These are phyloP conservation scores for Sesbania bispinosa DNA, from an alignment of 306 rosid genomes.

Conservation along the genomic window DNA sequence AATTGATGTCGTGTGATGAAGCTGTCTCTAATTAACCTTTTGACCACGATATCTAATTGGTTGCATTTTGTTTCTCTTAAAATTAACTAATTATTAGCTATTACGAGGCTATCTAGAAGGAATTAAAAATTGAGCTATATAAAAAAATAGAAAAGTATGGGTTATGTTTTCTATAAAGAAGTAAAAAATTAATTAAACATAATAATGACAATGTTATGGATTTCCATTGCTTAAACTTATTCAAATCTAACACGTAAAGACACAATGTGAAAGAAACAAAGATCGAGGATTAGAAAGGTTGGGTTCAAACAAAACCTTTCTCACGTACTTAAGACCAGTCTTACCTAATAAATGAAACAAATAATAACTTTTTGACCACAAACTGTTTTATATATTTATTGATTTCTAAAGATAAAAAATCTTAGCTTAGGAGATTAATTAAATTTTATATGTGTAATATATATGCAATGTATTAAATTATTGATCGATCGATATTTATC, in stretches of 20 bases:
- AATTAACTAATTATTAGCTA: not conserved
- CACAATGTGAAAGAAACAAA: too few relatives aligned
- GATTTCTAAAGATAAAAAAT: too few relatives aligned
- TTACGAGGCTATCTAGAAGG: too few relatives aligned
- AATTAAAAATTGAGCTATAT: too few relatives aligned
- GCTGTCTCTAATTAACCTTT: conserved; percentile 14
- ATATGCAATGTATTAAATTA: too few relatives aligned
- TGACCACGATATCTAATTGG: conserved; percentile 1
- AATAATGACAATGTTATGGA: too few relatives aligned
- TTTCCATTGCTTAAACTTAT: conserved; percentile 11
- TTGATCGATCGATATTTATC: too few relatives aligned
- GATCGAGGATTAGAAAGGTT: conserved; percentile 18
- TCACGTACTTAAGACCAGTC: not conserved
- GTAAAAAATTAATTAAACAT: conserved; percentile 25
- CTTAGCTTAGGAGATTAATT: too few relatives aligned
- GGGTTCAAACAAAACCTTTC: conserved; percentile 35
- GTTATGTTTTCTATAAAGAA: conserved; percentile 20
- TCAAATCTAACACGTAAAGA: conserved; percentile 24
- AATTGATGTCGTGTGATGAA: not conserved
- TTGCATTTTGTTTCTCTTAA: not conserved
- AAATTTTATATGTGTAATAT: too few relatives aligned
- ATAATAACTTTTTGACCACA: conserved; percentile 52
- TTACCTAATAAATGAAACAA: conserved; percentile 25
- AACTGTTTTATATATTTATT: not conserved
- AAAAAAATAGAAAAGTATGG: not conserved